phyloP scores from a whole-genome alignment of 139 green algal species.

The Astrephomene gubernaculifera region DNA sequence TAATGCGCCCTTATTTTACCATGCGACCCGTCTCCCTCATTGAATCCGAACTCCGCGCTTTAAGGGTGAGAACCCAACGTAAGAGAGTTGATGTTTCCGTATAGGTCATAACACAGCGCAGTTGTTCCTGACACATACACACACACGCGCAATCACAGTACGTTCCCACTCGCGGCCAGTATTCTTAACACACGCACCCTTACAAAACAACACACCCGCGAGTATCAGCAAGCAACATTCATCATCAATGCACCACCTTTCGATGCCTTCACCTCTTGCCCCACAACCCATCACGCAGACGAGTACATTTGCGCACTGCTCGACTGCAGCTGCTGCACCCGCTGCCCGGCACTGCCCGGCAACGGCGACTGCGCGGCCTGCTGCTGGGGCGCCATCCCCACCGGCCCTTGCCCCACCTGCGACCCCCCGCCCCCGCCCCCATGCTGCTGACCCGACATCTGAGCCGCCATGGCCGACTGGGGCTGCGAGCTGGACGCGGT shows the following conservation, averaged over 20 bases:
- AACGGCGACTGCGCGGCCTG: background rate
- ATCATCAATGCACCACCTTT: background rate
- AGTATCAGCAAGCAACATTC: background rate
- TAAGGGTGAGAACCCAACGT: too few species aligned
- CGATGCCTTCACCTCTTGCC: background rate
- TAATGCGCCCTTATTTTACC: too few species aligned
- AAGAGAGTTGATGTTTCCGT: too few species aligned
- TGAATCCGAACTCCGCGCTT: too few species aligned
- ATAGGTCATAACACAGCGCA: too few species aligned
- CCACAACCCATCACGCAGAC: background rate
- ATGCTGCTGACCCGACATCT: background rate
- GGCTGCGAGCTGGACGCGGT: background rate
- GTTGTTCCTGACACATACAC: too few species aligned
- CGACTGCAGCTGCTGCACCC: background rate
- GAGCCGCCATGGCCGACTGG: background rate
- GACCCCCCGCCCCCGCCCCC: background rate
- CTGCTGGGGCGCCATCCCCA: conserved; percentile 1
- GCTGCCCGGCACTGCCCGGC: background rate
- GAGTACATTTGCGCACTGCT: conserved; percentile 35
- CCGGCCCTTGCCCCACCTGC: conserved; percentile 8
- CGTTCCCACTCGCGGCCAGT: too few species aligned
- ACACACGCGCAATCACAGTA: too few species aligned
- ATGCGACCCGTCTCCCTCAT: too few species aligned
- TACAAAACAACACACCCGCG: too few species aligned
- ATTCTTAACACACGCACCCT: too few species aligned